Evolutionary conservation across 108 stramenopile species (phyloP), one percentile per base, ranked within the genome.

Genomic region (Pseudonitzschia pungens): DNA sequence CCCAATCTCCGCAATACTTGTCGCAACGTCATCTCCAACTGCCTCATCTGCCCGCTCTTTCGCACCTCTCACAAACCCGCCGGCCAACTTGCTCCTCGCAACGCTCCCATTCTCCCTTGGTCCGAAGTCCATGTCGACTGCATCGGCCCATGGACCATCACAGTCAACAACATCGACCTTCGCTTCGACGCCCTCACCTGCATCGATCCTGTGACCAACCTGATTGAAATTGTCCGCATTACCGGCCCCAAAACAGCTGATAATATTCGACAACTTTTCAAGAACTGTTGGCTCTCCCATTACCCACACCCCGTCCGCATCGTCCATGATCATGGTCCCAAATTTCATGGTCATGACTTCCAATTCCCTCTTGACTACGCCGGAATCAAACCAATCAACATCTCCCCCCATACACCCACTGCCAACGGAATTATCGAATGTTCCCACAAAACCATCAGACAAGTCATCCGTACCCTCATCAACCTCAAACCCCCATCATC

Each of bases 111-210:
- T 2, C 5, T 12, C 7, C 57, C 57, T 16, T 58, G 57, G 57
- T 32, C 76, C 68, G 78, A 79, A 70, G 71, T 83, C 51, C 75
- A 75, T 20, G 45, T 76, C 24, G 78, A 83, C 40, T 27, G 63
- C 32, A 79, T 77, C 48, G 78, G 82, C 5, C 82, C 82, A 18
- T 83, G 82, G 82, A 72, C 63, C 15, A 62, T 79, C 31, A 41
- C 59, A 11, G 59, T 79, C 20, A 42, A 70, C 26, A 55, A 45
- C 6, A 28, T 32, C 31, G 42, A 66, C 12, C 24, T 73, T 50
- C 36, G 62, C 26, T 70, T 82, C 42, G 57, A 48, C 14, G 81
- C 82, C 24, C 41, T 83, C 5, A 79, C 82, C 11, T 57, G 63
- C 58, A 79, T 83, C 50, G 78, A 83, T 44, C 71, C 71, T 4